These are phyloP conservation scores for Pythium biforme DNA, from an alignment of 352 stramenopile genomes.

Conservation along the genomic window DNA sequence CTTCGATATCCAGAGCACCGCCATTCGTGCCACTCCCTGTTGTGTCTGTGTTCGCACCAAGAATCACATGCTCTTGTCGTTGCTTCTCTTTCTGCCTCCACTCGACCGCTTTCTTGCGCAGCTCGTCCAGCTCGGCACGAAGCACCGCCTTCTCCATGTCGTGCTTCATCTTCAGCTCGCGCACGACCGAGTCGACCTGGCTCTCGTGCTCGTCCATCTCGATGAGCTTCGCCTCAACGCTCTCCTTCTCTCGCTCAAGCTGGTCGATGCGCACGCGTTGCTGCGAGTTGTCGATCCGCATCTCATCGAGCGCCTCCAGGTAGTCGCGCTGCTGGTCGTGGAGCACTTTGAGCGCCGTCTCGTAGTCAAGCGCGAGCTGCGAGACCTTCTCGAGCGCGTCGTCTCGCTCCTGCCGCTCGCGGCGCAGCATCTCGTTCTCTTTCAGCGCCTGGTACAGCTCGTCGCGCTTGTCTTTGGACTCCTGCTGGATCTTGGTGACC, in stretches of 20 bases:
- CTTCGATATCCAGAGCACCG: constrained; percentile 27
- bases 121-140: constrained; percentile 38
- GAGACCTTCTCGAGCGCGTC: constrained; percentile 37
- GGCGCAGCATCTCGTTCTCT: constrained; percentile 63
- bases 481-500: constrained; percentile 33
- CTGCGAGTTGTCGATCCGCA: constrained; percentile 64
- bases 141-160: constrained; percentile 57
- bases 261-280: constrained; percentile 47
- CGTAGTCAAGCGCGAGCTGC: constrained; percentile 42
- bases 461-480: constrained; percentile 47
- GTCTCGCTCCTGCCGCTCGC: constrained; percentile 38
- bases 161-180: constrained; percentile 44
- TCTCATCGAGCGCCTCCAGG: constrained; percentile 55
- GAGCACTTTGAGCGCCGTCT: constrained; percentile 40
- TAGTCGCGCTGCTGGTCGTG: constrained; percentile 58
- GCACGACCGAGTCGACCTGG: constrained; percentile 50
- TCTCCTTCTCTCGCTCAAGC: constrained; percentile 51
- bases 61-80: background rate
- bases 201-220: constrained; percentile 72
- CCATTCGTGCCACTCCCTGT: background rate
- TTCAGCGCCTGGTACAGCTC: constrained; percentile 66
- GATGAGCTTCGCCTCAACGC: constrained; percentile 61
- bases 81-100: constrained; percentile 38
- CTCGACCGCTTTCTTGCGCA: constrained; percentile 38
- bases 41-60: background rate